A percentile compares a stretch with the other conserved stretches of the same genome.
Evolutionary conservation across 495 filamentous ascomycete genomes (phyloP).

Genomic region (Penicillium steckii): DNA sequence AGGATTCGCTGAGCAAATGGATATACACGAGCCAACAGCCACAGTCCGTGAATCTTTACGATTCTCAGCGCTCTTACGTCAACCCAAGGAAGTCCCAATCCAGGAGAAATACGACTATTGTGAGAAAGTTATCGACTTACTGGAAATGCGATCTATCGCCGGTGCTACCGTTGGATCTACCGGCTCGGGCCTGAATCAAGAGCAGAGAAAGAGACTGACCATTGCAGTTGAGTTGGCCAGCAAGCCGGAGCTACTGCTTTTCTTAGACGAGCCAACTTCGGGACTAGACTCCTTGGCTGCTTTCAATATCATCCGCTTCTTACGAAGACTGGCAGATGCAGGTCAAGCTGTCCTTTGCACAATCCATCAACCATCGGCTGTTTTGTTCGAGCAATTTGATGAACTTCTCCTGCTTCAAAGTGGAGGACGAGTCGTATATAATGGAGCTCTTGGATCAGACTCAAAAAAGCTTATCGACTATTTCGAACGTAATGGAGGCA

Average conservation of each 20-base stretch:
- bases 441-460: slow-evolving; percentile 59
- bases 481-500: slow-evolving; percentile 62
- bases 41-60: slow-evolving; percentile 61
- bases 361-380: slow-evolving; percentile 77
- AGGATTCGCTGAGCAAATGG: slow-evolving; percentile 63
- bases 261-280: slow-evolving; percentile 77
- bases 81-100: slow-evolving; percentile 52
- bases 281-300: slow-evolving; percentile 67
- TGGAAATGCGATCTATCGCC: slow-evolving; percentile 59
- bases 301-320: slow-evolving; percentile 63
- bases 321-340: slow-evolving; percentile 62
- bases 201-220: slow-evolving; percentile 63
- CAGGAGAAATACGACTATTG: slow-evolving; percentile 64
- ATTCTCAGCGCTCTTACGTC: slow-evolving; percentile 60
- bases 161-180: slow-evolving; percentile 54
- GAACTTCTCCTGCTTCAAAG: slow-evolving; percentile 65
- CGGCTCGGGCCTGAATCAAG: slow-evolving; percentile 55
- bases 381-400: slow-evolving; percentile 75
- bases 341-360: slow-evolving; percentile 75
- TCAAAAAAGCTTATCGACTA: slow-evolving; percentile 58
- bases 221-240: slow-evolving; percentile 70
- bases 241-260: slow-evolving; percentile 66
- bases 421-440: slow-evolving; percentile 72
- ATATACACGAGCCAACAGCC: slow-evolving; percentile 59
- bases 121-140: slow-evolving; percentile 56